Base-by-base conservation (phyloP, 202 grass and related monocot species). In the Schoenoplectus triqueter region DNA sequence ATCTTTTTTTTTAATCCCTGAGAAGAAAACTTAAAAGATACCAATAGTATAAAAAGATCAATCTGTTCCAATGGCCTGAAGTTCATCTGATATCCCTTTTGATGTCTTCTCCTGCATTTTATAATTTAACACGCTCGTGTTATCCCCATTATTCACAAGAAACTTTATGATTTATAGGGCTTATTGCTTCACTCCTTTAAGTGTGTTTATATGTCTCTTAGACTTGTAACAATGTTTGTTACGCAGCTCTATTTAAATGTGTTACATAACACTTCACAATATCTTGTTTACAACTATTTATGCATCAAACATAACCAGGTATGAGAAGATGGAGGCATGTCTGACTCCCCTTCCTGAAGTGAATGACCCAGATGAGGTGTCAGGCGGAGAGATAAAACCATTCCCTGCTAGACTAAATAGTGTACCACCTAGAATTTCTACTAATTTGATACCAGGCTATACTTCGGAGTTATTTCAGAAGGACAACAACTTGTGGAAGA, bases 281-380 rank as follows among this genome's bases (percentile, higher is more conserved):
- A 76, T 54, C 20, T 76, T 55, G 72, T 49, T 76, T 52, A 75
- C 71, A 75, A 48, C 46, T 51, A 73, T 51, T 49, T 75, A 75
- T 52, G 18, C 22, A 75, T 31, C 54, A 55, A 31, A 75, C 20
- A 15, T 50, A 59, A 78, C 74, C 82, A 99, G 96, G 96, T 96
- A 99, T 87, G 92, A 92, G 84, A 89, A 94, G 71, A 99, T 99
- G 96, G 90, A 99, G 80, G 74, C 96, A 51, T 99, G 96, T 86
- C 81, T 96, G 85, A 95, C 93, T 49, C 90, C 93, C 69, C 71
- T 96, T 87, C 96, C 96, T 82, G 81, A 92, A 74, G 91, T 94
- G 57, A 82, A 91, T 76, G 90, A 85, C 82, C 69, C 86, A 73
- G 91, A 78, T 82, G 91, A 94, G 75, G 91, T 96, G 82, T 89